A percentile compares a stretch with the other conserved stretches of the same genome.
Conservation (phyloP, 2,329 filamentous ascomycete species). For the Plenodomus tracheiphilus region DNA sequence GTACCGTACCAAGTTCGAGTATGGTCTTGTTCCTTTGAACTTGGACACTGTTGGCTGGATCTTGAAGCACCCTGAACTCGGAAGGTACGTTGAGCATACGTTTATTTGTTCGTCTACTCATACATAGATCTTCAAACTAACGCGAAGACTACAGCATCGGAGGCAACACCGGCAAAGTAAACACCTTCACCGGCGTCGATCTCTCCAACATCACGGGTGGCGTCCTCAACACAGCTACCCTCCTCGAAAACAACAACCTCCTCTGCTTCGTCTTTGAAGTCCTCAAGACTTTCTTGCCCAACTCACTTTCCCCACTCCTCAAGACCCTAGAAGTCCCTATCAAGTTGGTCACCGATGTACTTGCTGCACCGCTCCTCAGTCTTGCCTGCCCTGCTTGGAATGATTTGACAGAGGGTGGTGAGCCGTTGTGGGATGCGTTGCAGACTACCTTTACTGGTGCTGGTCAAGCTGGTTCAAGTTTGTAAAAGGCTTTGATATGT, state of each 20-base stretch:
- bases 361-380: conserved; percentile 23
- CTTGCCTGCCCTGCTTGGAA: conserved; percentile 30
- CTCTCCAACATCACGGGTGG: conserved; percentile 28
- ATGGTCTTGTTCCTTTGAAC: conserved; percentile 47
- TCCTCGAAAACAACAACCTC: conserved; percentile 47
- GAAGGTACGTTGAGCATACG: conserved; percentile 14
- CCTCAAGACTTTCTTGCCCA: conserved; percentile 40
- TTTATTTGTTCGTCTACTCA: not conserved
- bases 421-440: conserved; percentile 22
- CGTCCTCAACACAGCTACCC: conserved; percentile 21
- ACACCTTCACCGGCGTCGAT: conserved; percentile 55
- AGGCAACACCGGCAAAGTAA: conserved; percentile 56
- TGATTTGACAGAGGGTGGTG: conserved; percentile 19
- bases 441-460: conserved; percentile 16
- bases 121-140: conserved; percentile 1
- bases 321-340: conserved; percentile 26
- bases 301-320: conserved; percentile 37
- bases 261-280: conserved; percentile 43
- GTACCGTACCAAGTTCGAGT: conserved; percentile 53
- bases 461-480: conserved; percentile 8
- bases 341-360: conserved; percentile 18
- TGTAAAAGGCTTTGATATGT: not conserved
- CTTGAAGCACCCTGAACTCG: conserved; percentile 16
- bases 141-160: conserved; percentile 43
- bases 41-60: conserved; percentile 20